A percentile compares a stretch with the other conserved stretches of the same genome.
Conservation (phyloP, 306 rosid species). For the Lathyrus sativus region DNA sequence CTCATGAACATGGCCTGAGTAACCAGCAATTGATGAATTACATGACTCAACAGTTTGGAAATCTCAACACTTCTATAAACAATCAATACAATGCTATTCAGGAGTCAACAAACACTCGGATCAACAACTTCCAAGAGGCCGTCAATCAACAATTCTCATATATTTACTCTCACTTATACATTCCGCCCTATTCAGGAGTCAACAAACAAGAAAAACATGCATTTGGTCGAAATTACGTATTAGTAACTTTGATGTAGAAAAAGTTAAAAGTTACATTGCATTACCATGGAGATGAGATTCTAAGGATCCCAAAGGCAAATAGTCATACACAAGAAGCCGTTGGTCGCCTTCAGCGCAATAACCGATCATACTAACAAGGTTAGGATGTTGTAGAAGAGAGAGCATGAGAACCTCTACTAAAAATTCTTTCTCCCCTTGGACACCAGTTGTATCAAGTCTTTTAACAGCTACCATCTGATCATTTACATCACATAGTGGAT, state of each 20-base stretch:
- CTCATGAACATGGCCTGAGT: too few relatives aligned
- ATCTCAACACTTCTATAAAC: too few relatives aligned
- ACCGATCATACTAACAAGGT: conserved; percentile 72
- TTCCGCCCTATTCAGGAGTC: too few relatives aligned
- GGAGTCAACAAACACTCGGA: too few relatives aligned
- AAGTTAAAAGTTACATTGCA: neutral
- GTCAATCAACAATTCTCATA: too few relatives aligned
- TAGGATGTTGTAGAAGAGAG: conserved; percentile 59
- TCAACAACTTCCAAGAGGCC: too few relatives aligned
- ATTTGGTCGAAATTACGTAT: too few relatives aligned
- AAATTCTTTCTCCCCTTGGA: conserved; percentile 72
- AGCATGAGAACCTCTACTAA: conserved; percentile 72
- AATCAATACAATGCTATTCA: too few relatives aligned
- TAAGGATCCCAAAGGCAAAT: conserved; percentile 66
- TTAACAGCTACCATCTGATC: conserved; percentile 68
- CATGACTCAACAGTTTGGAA: too few relatives aligned
- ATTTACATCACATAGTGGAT: conserved; percentile 7
- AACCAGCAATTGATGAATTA: too few relatives aligned
- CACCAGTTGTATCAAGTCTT: conserved; percentile 58
- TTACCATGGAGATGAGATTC: conserved; percentile 68
- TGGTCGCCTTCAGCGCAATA: conserved; percentile 71
- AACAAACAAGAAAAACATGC: neutral
- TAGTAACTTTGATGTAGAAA: conserved; percentile 20
- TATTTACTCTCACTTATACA: too few relatives aligned
- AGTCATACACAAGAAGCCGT: conserved; percentile 77